Conservation (phyloP, 1,139 yeast species). For the Blastobotrys capitulatus region DNA sequence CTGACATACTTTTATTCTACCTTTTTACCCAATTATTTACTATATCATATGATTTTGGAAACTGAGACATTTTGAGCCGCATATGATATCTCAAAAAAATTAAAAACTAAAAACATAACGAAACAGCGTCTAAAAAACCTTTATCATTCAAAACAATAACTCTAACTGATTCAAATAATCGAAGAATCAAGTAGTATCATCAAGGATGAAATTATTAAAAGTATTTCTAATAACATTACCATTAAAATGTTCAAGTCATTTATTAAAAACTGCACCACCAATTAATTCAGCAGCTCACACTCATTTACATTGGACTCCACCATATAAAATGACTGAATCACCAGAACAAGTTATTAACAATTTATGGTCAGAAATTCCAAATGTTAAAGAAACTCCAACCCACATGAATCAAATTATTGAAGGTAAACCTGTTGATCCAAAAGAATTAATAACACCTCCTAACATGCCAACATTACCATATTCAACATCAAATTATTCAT, state of each 20-base stretch:
- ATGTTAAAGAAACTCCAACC: not conserved
- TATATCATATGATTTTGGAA: too few species aligned
- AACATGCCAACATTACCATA: slow-evolving; percentile 2
- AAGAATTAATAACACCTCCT: slow-evolving; percentile 2
- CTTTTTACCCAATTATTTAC: too few species aligned
- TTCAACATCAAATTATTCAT: slow-evolving; percentile 2
- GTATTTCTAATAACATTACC: not conserved
- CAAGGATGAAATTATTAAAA: not conserved
- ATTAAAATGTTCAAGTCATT: not conserved
- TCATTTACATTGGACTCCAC: not conserved
- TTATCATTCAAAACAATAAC: too few species aligned
- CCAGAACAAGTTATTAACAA: not conserved
- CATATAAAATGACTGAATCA: not conserved
- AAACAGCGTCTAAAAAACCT: too few species aligned
- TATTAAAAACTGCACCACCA: not conserved
- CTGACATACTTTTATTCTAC: too few species aligned
- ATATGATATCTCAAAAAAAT: too few species aligned
- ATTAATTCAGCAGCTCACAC: not conserved
- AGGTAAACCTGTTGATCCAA: slow-evolving; percentile 11
- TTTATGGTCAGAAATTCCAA: not conserved
- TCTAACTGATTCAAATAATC: too few species aligned
- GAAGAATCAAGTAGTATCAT: too few species aligned
- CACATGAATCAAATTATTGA: slow-evolving; percentile 4
- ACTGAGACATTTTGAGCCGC: too few species aligned
- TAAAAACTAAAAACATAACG: too few species aligned